Percentiles rank a stretch among this genome's conserved stretches.
These are phyloP conservation scores for Talaromyces atroroseus DNA, from an alignment of 2,329 filamentous ascomycete genomes.

Conservation along the genomic window DNA sequence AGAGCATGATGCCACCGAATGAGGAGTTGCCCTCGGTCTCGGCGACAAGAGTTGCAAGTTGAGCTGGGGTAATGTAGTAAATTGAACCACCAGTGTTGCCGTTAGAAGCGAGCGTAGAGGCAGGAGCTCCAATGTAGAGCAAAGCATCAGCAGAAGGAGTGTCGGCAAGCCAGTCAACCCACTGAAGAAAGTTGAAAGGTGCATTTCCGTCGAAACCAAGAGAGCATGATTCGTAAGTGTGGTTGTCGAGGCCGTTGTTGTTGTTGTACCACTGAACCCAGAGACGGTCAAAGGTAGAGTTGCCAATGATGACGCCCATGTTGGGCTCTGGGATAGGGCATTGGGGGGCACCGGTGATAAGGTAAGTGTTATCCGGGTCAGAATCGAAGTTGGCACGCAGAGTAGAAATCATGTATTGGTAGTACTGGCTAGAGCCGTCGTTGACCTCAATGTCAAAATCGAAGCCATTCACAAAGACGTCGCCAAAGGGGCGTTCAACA, in stretches of 20 bases:
- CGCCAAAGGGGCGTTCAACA: conserved; percentile 43
- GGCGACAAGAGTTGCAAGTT: conserved; percentile 43
- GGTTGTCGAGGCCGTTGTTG: conserved; percentile 39
- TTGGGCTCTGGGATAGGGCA: conserved; percentile 46
- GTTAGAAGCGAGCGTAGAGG: conserved; percentile 25
- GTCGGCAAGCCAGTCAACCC: conserved; percentile 34
- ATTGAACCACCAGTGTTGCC: conserved; percentile 10
- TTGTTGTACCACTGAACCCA: conserved; percentile 56
- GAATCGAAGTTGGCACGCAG: conserved; percentile 39
- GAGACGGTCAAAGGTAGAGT: conserved; percentile 47
- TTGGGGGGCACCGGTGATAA: conserved; percentile 50
- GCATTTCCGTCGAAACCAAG: conserved; percentile 30
- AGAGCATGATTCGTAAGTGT: conserved; percentile 50
- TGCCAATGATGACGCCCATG: conserved; percentile 40
- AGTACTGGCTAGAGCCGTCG: conserved; percentile 29
- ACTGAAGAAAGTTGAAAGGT: conserved; percentile 41
- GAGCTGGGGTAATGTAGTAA: conserved; percentile 44
- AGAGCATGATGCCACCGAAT: conserved; percentile 58
- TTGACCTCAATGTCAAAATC: conserved; percentile 47
- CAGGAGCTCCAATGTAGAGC: conserved; percentile 50
- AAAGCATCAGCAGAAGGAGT: conserved; percentile 42
- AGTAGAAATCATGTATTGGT: conserved; percentile 40
- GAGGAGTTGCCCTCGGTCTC: conserved; percentile 34
- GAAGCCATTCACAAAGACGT: conserved; percentile 46
- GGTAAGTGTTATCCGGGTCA: conserved; percentile 37